Conservation (phyloP, 2,329 filamentous ascomycete species). For the Colletotrichum gigasporum region DNA sequence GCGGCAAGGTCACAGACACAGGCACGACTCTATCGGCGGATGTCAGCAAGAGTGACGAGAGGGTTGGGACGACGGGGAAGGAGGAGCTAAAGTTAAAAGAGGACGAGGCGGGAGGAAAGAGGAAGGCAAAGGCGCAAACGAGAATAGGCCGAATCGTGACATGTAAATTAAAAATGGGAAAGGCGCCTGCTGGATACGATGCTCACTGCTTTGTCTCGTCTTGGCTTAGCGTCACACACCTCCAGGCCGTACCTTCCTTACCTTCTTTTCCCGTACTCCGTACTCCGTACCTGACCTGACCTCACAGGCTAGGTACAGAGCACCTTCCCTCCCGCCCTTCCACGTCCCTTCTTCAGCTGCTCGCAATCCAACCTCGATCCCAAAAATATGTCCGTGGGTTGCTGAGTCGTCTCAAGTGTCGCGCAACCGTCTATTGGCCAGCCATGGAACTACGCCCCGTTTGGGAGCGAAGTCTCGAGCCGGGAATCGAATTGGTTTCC, state of each 20-base stretch:
- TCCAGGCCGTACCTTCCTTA: not conserved
- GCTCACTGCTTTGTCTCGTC: constrained; percentile 27
- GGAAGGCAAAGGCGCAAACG: not conserved
- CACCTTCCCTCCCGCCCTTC: no score
- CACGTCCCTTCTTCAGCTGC: no score
- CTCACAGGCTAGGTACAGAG: not conserved
- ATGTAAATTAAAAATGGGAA: constrained; percentile 33
- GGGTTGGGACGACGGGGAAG: not conserved
- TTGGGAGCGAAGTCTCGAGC: not conserved
- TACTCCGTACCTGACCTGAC: not conserved
- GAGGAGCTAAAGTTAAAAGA: constrained; percentile 1
- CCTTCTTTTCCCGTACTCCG: no score
- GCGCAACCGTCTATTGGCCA: not conserved
- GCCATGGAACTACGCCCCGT: not conserved
- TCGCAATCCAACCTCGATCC: no score
- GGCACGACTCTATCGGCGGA: constrained; percentile 21
- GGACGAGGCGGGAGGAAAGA: not conserved
- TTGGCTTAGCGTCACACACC: constrained; percentile 31
- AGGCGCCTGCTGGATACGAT: constrained; percentile 31
- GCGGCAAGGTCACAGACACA: constrained; percentile 7
- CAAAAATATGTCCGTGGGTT: no score
- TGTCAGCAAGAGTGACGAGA: constrained; percentile 10
- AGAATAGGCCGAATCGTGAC: constrained; percentile 21
- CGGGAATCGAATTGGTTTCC: constrained; percentile 14
- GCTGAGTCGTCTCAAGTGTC: constrained; percentile 20